Evolutionary conservation across 306 rosid genomes (phyloP), one percentile per base, ranked within the genome.

Genomic region (Fragaria iinumae): DNA sequence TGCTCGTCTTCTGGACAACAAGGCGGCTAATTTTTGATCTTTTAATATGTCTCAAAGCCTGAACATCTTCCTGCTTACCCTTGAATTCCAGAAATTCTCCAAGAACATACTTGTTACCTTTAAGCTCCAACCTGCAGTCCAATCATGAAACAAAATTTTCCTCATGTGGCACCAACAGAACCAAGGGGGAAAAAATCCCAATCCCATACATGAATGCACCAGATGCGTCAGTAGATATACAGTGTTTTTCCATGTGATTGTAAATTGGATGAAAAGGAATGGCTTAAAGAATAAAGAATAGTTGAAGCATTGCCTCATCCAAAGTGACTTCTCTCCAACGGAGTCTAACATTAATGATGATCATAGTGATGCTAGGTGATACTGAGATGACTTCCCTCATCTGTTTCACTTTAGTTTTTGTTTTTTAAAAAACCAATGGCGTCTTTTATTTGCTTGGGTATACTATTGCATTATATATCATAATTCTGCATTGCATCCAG

Each of bases 21-120:
- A 95, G 14, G 29, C 71, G 89, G 55, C 84, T 80, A 71, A 92
- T 91, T 87, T 92, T 95, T 80, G 99, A 87, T 86, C 99, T 90
- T 88, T 71, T 90, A 74, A 95, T 85, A 49, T 75, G 72, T 80
- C 84, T 85, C 84, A 95, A 89, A 65, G 87, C 87, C 43, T 78
- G 77, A 41, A 89, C 75, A 76, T 95, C 99, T 75, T 88, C 97
- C 72, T 83, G 69, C 88, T 89, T 92, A 41, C 99, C 99, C 79
- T 92, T 95, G 84, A 95, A 95, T 68, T 95, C 97, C 74, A 87
- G 81, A 83, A 95, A 95, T 69, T 95, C 99, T 43, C 99, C 99
- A 69, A 95, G 88, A 71, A 89, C 77, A 76, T 83, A 82, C 75
- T 91, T 92, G 77, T 78, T 85, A 76, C 91, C 92, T 91, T 87